Evolutionary conservation across 257 asterid species (phyloP).

Genomic region (Schizonepeta tenuifolia): DNA sequence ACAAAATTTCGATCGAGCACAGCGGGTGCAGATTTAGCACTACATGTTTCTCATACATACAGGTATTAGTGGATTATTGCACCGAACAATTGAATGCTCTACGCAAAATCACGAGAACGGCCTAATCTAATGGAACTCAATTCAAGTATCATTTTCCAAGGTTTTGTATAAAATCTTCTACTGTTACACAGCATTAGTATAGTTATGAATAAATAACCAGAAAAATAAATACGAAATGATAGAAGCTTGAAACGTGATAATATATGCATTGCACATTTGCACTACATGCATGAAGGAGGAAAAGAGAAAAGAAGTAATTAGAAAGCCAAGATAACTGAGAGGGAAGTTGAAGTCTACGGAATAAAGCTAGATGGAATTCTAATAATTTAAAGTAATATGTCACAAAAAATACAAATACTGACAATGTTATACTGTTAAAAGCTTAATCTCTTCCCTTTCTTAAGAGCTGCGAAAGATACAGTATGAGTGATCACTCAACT

Average conservation of each 20-base stretch:
- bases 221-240: neutral
- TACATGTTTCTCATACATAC: neutral
- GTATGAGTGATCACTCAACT: neutral
- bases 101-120: neutral
- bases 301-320: too few species aligned
- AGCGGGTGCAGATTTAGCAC: neutral
- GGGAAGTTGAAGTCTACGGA: neutral
- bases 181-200: too few species aligned
- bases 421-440: neutral
- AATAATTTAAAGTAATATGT: too few species aligned
- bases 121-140: neutral
- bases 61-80: too few species aligned
- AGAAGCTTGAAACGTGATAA: neutral
- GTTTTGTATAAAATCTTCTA: too few species aligned
- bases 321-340: neutral
- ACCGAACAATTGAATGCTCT: too few species aligned
- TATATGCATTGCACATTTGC: neutral
- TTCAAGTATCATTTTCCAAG: too few species aligned
- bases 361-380: neutral
- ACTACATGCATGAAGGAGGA: too few species aligned
- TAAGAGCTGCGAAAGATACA: neutral
- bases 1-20: neutral
- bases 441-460: neutral
- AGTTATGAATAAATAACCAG: neutral
- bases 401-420: neutral